These are phyloP conservation scores for Plasmodium berghei DNA, from an alignment of 169 alveolate genomes.

Conservation along the genomic window DNA sequence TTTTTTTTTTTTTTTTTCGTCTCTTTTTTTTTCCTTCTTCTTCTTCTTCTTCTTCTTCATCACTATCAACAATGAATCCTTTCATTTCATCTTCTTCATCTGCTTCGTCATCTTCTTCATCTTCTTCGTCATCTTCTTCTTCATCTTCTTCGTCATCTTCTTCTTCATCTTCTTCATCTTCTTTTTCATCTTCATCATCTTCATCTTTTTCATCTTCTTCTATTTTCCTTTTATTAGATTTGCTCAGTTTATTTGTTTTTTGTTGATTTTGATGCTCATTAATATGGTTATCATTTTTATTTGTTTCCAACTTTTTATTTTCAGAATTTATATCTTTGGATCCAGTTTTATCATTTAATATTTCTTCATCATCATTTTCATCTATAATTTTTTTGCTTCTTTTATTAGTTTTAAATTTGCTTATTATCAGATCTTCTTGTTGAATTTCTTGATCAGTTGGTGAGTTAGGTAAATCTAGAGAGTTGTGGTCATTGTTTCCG, in stretches of 20 bases:
- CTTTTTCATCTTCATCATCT: constrained; percentile 75
- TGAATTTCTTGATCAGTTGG: neutral
- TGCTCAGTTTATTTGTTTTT: constrained; percentile 42
- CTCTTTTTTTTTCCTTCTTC: constrained; percentile 78
- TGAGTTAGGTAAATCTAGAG: neutral
- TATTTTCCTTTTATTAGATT: constrained; percentile 36
- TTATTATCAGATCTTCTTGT: neutral
- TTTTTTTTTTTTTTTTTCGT: constrained; percentile 72
- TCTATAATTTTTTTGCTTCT: constrained; percentile 61
- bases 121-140: constrained; percentile 78
- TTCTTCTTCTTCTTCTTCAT: constrained; percentile 78
- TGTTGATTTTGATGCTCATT: constrained; percentile 39
- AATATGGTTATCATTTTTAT: constrained; percentile 13
- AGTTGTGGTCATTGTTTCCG: neutral
- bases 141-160: constrained; percentile 41
- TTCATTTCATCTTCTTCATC: constrained; percentile 80
- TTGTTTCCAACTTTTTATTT: neutral
- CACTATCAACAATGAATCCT: constrained; percentile 83
- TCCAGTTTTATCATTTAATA: neutral
- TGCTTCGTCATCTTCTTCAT: constrained; percentile 72
- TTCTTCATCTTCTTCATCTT: constrained; percentile 59
- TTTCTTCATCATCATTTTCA: constrained; percentile 40
- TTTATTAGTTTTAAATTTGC: constrained; percentile 16
- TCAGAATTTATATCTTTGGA: constrained; percentile 6
- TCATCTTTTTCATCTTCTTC: constrained; percentile 77